A percentile compares a stretch with the other conserved stretches of the same genome.
phyloP scores from a whole-genome alignment of 208 protist species.

The Leishmania mexicana region DNA sequence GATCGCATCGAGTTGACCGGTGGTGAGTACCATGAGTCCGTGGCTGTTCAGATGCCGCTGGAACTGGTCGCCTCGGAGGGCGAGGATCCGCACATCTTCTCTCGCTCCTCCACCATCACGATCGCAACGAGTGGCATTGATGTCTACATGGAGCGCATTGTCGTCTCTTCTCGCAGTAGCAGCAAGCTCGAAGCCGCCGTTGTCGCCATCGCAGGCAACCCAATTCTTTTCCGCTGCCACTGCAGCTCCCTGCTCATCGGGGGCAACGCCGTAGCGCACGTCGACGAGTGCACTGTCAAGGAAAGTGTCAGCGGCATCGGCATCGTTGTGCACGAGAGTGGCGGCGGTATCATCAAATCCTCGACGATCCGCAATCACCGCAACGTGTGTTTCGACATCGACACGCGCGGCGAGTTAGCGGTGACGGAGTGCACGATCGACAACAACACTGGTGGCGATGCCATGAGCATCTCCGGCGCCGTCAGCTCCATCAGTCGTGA shows the following conservation, averaged over 20 bases:
- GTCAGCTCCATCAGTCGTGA: conserved; percentile 39
- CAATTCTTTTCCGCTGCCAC: conserved; percentile 64
- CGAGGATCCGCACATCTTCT: conserved; percentile 74
- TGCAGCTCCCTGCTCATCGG: conserved; percentile 70
- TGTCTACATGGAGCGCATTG: conserved; percentile 69
- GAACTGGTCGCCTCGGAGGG: conserved; percentile 87
- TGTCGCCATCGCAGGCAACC: conserved; percentile 54
- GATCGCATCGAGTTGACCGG: conserved; percentile 86
- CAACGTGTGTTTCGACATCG: conserved; percentile 59
- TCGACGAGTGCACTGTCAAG: conserved; percentile 72
- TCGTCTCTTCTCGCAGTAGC: conserved; percentile 61
- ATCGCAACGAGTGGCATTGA: conserved; percentile 60
- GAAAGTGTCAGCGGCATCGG: conserved; percentile 77
- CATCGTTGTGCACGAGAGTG: conserved; percentile 62
- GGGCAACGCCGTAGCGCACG: conserved; percentile 39
- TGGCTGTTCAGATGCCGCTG: conserved; percentile 70
- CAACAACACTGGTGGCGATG: conserved; percentile 62
- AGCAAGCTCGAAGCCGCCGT: conserved; percentile 67
- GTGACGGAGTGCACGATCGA: conserved; percentile 62
- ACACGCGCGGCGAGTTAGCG: conserved; percentile 74
- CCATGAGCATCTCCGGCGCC: conserved; percentile 47
- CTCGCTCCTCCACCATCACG: conserved; percentile 67
- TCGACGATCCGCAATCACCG: conserved; percentile 66
- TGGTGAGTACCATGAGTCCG: conserved; percentile 79
- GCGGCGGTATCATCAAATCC: conserved; percentile 50